phyloP scores from a whole-genome alignment of 176 grass and related monocot species.

The Rhynchospora breviuscula region DNA sequence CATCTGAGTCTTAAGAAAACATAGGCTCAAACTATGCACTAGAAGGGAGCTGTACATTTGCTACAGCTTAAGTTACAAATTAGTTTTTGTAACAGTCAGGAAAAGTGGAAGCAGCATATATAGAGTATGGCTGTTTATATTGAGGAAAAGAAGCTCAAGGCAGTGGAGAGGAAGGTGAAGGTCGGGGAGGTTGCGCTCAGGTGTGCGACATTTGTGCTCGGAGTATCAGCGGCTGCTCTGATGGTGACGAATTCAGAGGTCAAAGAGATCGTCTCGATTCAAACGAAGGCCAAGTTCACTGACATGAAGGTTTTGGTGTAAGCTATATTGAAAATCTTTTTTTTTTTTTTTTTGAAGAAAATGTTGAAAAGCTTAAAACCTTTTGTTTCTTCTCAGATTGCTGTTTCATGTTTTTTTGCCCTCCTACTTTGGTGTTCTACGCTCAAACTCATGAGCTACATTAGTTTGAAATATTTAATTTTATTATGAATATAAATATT shows the following conservation, averaged over 20 bases:
- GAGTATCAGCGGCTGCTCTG: constrained; percentile 57
- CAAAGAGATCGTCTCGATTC: constrained; percentile 56
- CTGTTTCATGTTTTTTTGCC: neutral
- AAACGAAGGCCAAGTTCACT: constrained; percentile 69
- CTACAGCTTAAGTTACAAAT: neutral
- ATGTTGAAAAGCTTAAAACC: too few relatives aligned
- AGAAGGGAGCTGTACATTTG: neutral
- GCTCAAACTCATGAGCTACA: too few relatives aligned
- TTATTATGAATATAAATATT: too few relatives aligned
- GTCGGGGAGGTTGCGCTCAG: constrained; percentile 59
- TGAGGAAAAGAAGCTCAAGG: constrained; percentile 41
- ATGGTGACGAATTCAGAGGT: constrained; percentile 52
- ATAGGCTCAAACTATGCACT: neutral
- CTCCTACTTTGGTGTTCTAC: too few relatives aligned
- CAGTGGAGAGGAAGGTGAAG: constrained; percentile 67
- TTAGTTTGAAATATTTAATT: too few relatives aligned
- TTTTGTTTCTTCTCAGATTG: neutral
- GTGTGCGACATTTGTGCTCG: constrained; percentile 54
- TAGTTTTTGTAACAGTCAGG: neutral
- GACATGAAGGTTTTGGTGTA: constrained; percentile 83
- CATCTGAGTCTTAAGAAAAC: neutral
- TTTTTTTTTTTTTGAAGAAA: neutral
- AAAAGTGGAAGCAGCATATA: neutral
- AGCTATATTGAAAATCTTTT: constrained; percentile 9
- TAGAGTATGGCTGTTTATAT: constrained; percentile 68